phyloP scores from a whole-genome alignment of 1,284 basidiomycete genomes.

The Moesziomyces sp. region DNA sequence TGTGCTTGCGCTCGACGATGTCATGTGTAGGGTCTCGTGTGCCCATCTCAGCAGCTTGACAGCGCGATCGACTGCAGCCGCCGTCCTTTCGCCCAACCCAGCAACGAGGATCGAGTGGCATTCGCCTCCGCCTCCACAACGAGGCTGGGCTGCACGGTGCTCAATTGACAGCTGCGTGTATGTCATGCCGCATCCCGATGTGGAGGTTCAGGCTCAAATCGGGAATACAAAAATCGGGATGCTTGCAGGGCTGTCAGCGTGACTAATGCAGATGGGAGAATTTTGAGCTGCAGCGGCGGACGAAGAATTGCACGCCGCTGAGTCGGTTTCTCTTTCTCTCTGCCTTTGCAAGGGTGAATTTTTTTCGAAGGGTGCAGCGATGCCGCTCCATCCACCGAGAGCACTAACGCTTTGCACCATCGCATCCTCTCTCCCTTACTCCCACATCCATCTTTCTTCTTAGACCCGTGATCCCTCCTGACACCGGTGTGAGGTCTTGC shows the following conservation, averaged over 20 bases:
- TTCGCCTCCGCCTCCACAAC: conserved; percentile 3
- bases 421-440: conserved; percentile 6
- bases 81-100: not conserved
- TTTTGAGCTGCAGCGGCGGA: not conserved
- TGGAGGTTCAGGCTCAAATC: not conserved
- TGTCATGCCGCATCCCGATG: conserved; percentile 48
- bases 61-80: not conserved
- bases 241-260: conserved; percentile 10
- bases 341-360: not conserved
- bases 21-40: conserved; percentile 12
- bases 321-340: no score
- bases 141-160: no score
- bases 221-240: not conserved
- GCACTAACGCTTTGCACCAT: not conserved
- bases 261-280: conserved; percentile 19
- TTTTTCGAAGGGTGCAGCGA: not conserved
- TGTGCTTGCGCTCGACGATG: conserved; percentile 1
- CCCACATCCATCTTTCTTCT: conserved; percentile 13
- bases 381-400: conserved; percentile 1
- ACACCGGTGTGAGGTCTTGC: conserved; percentile 52
- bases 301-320: no score
- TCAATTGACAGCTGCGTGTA: conserved; percentile 8
- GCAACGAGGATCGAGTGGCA: conserved; percentile 7
- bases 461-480: conserved; percentile 52
- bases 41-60: no score